Percentiles rank a stretch among this genome's conserved stretches.
Evolutionary conservation across 306 rosid species (phyloP).

Genomic region (Rubus idaeus): DNA sequence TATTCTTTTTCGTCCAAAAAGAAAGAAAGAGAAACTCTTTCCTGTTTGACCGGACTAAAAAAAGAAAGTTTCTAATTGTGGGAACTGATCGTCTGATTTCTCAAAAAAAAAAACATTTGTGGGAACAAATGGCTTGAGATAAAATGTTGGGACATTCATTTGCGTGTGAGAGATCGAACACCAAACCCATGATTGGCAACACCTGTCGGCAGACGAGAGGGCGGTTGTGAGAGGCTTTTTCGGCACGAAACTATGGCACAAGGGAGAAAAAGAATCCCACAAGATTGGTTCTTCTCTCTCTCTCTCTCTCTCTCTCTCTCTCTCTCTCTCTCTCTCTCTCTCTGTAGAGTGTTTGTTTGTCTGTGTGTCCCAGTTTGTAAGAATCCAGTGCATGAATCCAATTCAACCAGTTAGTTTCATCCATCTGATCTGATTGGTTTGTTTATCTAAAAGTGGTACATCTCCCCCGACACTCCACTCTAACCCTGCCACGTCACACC

Average conservation of each 20-base stretch:
- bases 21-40: too few relatives aligned
- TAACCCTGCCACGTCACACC: neutral
- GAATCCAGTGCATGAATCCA: neutral
- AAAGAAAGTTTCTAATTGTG: neutral
- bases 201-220: conserved; percentile 41
- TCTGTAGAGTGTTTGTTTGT: neutral
- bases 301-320: too few relatives aligned
- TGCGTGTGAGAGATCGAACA: conserved; percentile 9
- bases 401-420: neutral
- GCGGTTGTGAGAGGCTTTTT: conserved; percentile 10
- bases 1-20: too few relatives aligned
- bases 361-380: neutral
- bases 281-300: neutral
- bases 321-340: too few relatives aligned
- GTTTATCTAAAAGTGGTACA: conserved; percentile 7
- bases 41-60: neutral
- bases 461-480: conserved; percentile 20
- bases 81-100: too few relatives aligned
- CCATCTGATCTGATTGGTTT: neutral
- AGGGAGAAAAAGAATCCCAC: conserved; percentile 1
- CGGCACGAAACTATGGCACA: conserved; percentile 24
- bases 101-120: too few relatives aligned
- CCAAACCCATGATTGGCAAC: conserved; percentile 13
- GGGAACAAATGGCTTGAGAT: too few relatives aligned
- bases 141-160: too few relatives aligned